Evolutionary conservation across 2,329 filamentous ascomycete genomes (phyloP), one percentile per base, ranked within the genome.

Genomic region (Rhytidhysteron rufulum): DNA sequence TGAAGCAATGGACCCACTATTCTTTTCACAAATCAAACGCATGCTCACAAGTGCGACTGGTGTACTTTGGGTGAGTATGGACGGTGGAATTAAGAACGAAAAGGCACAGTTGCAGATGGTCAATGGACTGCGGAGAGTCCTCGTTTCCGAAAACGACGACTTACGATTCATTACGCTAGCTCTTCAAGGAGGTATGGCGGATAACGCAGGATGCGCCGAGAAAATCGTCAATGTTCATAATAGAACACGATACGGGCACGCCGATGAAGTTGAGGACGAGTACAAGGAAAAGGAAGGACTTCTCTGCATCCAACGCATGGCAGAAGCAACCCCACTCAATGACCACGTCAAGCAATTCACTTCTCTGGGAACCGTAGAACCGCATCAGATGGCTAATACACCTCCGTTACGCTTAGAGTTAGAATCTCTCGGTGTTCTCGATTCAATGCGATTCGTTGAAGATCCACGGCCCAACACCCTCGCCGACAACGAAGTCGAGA

Each of bases 371-470:
- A 8, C 7, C 13, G 13, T 13, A 8, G n/a, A 15, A 20, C n/a
- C 17, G 8, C 30, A 18, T 22, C 7, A 29, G 34, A 18, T 30
- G 25, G 25, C 22, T 31, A 9, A 21, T 18, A 5, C 29, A 34
- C 19, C 18, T 32, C 20, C 24, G n/a, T 66, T 70, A 0, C 7
- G 16, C 8, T 33, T 33, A 15, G 17, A 7, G n/a, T 8, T 15
- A 9, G n/a, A 19, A 7, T 7, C 7, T 7, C 24, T 40, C 16
- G 46, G 46, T 31, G 16, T 44, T 16, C 30, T 44, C n/a, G 40
- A 32, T 20, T 43, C 43, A 5, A 27, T 47, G 30, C 34, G 35
- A 21, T 48, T 45, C 35, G 31, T 8, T 7, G 31, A 33, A 33
- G 31, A 33, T 15, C 7, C n/a, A 7, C 20, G 22, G n/a, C 25